Evolutionary conservation across 169 alveolate species (phyloP), one percentile per base, ranked within the genome.

Genomic region (Besnoitia besnoiti): DNA sequence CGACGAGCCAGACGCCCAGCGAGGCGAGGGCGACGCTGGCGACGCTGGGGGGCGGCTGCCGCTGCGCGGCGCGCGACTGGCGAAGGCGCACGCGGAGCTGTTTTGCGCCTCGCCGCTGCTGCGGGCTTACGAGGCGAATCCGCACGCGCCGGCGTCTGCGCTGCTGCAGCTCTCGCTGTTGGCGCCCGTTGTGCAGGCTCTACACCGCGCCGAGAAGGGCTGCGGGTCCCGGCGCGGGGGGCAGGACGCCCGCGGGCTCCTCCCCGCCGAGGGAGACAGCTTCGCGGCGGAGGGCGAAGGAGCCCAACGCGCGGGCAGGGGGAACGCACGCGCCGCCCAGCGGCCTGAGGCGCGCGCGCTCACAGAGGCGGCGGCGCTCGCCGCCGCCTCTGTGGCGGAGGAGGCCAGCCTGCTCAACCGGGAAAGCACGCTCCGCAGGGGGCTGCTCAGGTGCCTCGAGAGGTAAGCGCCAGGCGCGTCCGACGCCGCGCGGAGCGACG

Each of bases 91-190:
- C 33, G 59, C 49, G 50, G 61, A 77, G 39, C 87, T 77, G 40
- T 42, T 77, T 24, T 77, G 59, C 87, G 46, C 82, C 39, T 73
- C 87, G 49, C 87, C 87, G 7, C 49, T 77, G 61, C 59, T 77
- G 37, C 87, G 87, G 5, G 87, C 87, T 14, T 0, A 21, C 10
- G 87, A 19, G 21, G 50, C 61, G 59, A 1, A 14, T 42, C 59
- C 7, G 16, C 39, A 27, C 55, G 27, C 4, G 49, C 59, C 49
- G 14, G 35, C 87, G 2, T 42, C 59, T 24, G 33, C 61, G 14
- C 59, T 3, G n/a, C 87, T 77, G n/a, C n/a, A 10, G 10, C 55
- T 77, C 33, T 40, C 55, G 12, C 40, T 77, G 37, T 55, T 77
- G 59, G 55, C 55, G 35, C 59, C 87, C 30, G 21, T 42, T 42